Evolutionary conservation across 495 filamentous ascomycete genomes (phyloP).

Genomic region (Hypoxylon fragiforme): DNA sequence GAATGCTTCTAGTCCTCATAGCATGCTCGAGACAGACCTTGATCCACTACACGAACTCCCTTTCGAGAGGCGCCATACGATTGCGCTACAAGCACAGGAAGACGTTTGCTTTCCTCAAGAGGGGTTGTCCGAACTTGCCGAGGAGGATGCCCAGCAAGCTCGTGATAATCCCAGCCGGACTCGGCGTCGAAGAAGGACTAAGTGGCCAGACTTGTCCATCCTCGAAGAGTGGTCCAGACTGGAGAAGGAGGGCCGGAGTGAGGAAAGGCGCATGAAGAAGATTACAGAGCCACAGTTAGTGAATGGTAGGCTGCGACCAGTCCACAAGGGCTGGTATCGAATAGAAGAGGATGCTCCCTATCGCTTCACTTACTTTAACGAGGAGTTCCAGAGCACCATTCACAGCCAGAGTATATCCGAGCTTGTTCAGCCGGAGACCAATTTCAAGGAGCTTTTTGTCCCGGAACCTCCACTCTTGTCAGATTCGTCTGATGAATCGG

Average conservation of each 20-base stretch:
- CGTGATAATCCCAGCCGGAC: conserved; percentile 39
- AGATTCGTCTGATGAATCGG: conserved; percentile 65
- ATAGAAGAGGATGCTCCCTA: conserved; percentile 91
- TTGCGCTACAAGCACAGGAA: conserved; percentile 64
- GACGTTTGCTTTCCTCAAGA: conserved; percentile 94
- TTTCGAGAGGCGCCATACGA: conserved; percentile 51
- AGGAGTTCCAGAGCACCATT: conserved; percentile 90
- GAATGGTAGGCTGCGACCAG: conserved; percentile 80
- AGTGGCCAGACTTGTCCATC: conserved; percentile 65
- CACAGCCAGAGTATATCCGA: conserved; percentile 95
- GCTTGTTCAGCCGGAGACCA: conserved; percentile 78
- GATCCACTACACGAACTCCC: conserved; percentile 34
- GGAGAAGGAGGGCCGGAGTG: conserved; percentile 88
- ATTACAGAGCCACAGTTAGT: conserved; percentile 92
- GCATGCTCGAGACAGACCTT: conserved; percentile 44
- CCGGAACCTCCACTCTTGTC: conserved; percentile 57
- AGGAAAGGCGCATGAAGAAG: conserved; percentile 85
- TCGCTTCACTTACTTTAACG: conserved; percentile 97
- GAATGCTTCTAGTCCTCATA: conserved; percentile 50
- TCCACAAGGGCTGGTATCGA: conserved; percentile 79
- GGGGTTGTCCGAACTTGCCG: conserved; percentile 73
- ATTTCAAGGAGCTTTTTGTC: conserved; percentile 81
- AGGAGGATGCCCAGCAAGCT: conserved; percentile 63
- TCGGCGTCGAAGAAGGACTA: conserved; percentile 57
- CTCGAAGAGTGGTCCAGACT: conserved; percentile 88